Evolutionary conservation across 2,329 filamentous ascomycete genomes (phyloP).

Genomic region (Calonectria henricotiae): DNA sequence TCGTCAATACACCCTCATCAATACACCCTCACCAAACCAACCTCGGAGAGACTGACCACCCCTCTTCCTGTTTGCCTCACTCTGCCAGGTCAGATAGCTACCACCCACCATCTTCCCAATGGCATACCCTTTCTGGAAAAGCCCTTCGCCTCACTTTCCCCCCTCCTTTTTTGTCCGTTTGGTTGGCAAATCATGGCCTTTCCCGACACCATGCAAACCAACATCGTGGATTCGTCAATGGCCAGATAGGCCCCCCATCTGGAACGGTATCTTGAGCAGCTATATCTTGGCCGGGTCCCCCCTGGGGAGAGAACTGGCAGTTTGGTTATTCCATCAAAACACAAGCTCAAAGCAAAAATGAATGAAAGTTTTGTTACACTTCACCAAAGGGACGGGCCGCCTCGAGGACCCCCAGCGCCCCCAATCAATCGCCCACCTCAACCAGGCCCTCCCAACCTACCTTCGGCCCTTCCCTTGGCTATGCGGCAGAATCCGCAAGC

Average conservation of each 20-base stretch:
- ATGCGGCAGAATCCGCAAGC: slow-evolving; percentile 28
- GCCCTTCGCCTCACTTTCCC: slow-evolving; percentile 36
- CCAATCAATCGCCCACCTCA: slow-evolving; percentile 8
- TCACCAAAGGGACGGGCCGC: slow-evolving; percentile 11
- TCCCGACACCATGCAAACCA: neutral
- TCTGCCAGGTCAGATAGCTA: slow-evolving; percentile 19
- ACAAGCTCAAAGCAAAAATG: slow-evolving; percentile 13
- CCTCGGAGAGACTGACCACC: slow-evolving; percentile 5
- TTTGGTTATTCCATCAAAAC: slow-evolving; percentile 2
- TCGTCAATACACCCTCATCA: slow-evolving; percentile 22
- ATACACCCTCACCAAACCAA: slow-evolving; percentile 22
- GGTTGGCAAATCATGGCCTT: neutral
- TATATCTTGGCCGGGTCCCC: slow-evolving; percentile 29
- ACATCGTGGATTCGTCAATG: neutral
- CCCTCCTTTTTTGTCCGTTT: neutral
- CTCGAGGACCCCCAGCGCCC: neutral
- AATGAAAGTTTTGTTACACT: slow-evolving; percentile 4
- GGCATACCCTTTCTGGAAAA: slow-evolving; percentile 14
- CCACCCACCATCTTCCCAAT: slow-evolving; percentile 17
- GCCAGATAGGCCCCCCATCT: neutral
- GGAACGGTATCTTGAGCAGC: neutral
- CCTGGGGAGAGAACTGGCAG: neutral
- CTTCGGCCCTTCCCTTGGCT: slow-evolving; percentile 20
- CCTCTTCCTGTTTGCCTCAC: slow-evolving; percentile 29
- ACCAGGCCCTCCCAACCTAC: slow-evolving; percentile 17